Percentiles rank a stretch among this genome's conserved stretches.
Evolutionary conservation across 1,284 basidiomycete species (phyloP).

Genomic region (Apiotrichum laibachii): DNA sequence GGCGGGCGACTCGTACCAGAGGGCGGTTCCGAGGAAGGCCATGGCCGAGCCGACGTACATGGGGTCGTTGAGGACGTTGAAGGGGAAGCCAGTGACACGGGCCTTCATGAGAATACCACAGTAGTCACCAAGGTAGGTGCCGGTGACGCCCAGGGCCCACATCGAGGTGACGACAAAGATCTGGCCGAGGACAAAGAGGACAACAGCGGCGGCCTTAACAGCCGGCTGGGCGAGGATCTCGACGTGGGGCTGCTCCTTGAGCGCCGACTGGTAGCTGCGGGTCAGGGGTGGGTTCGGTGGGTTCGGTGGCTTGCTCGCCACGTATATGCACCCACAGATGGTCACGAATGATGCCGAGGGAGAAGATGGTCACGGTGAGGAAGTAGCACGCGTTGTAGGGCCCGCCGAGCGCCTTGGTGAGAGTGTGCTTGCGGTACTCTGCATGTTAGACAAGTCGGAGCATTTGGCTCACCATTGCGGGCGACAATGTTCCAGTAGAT

Average conservation of each 20-base stretch:
- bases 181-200: conserved; percentile 70
- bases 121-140: conserved; percentile 91
- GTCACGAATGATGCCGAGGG: conserved; percentile 79
- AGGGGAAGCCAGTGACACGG: conserved; percentile 76
- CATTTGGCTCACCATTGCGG: conserved; percentile 68
- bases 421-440: conserved; percentile 85
- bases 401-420: conserved; percentile 75
- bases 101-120: conserved; percentile 98
- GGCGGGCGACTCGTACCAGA: conserved; percentile 81
- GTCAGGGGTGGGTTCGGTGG: neutral
- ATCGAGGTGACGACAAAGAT: conserved; percentile 82
- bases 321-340: conserved; percentile 62
- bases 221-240: conserved; percentile 58
- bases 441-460: conserved; percentile 8
- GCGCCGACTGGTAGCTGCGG: conserved; percentile 41
- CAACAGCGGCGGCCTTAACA: conserved; percentile 61
- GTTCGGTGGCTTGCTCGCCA: neutral
- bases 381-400: conserved; percentile 79
- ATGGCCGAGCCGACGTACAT: conserved; percentile 95
- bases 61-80: conserved; percentile 87
- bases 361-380: conserved; percentile 85
- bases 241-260: conserved; percentile 42
- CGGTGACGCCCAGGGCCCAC: conserved; percentile 83
- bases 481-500: conserved; percentile 95
- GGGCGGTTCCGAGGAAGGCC: conserved; percentile 75